phyloP scores from a whole-genome alignment of 768 basidiomycete genomes.

The Tylopilus felleus region DNA sequence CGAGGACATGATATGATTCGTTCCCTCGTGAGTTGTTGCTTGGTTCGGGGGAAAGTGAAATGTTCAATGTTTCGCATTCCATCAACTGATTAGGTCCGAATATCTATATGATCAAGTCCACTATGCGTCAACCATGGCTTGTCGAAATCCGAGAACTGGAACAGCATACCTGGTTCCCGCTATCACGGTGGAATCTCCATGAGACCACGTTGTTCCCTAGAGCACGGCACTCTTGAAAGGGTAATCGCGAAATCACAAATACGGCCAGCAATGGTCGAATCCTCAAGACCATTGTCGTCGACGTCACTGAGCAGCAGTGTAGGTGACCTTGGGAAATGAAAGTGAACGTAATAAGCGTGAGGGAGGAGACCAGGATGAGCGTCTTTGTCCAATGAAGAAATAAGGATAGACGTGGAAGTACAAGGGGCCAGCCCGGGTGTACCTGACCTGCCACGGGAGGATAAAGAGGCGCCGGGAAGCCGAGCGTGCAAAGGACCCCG shows the following conservation, averaged over 20 bases:
- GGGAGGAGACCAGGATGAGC: background rate
- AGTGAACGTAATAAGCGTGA: background rate
- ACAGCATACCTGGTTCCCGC: slow-evolving; percentile 4
- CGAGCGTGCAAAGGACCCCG: background rate
- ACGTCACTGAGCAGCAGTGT: slow-evolving; percentile 1
- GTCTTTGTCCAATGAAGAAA: background rate
- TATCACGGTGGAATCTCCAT: slow-evolving; percentile 1
- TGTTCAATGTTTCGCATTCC: slow-evolving; percentile 16
- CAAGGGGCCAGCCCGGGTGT: slow-evolving; percentile 17
- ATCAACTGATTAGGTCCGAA: background rate
- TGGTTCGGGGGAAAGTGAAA: slow-evolving; percentile 2
- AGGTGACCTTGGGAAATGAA: background rate
- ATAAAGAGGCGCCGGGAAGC: background rate
- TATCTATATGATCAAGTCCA: background rate
- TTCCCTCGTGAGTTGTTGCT: slow-evolving; percentile 8
- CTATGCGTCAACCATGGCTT: background rate
- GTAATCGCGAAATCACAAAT: slow-evolving; percentile 3
- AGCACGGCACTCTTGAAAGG: background rate
- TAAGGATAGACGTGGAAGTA: background rate
- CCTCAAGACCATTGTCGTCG: slow-evolving; percentile 10
- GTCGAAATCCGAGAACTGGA: background rate
- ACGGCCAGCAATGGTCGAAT: slow-evolving; percentile 2
- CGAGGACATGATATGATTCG: slow-evolving; percentile 40
- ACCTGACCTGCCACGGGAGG: slow-evolving; percentile 1
- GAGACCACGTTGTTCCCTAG: background rate